A percentile compares a stretch with the other conserved stretches of the same genome.
These are phyloP conservation scores for Ramalina peruviana DNA, from an alignment of 495 filamentous ascomycete genomes.

Conservation along the genomic window DNA sequence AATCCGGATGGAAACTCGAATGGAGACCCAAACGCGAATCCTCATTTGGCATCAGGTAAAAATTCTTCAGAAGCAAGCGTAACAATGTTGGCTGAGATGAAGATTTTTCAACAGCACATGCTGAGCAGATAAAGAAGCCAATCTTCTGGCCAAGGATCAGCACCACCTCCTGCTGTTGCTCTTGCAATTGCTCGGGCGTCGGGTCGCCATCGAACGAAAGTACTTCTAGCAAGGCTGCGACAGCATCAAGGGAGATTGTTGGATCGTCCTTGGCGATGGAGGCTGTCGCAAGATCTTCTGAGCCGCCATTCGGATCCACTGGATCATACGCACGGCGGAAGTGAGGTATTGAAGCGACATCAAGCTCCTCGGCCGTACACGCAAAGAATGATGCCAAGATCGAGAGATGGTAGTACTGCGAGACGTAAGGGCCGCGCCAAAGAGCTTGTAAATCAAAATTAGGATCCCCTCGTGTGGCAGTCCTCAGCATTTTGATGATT, in stretches of 20 bases:
- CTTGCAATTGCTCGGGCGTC: conserved; percentile 21
- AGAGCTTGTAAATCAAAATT: conserved; percentile 65
- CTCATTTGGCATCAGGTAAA: conserved; percentile 35
- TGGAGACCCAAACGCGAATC: conserved; percentile 29
- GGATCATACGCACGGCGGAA: conserved; percentile 63
- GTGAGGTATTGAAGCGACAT: conserved; percentile 67
- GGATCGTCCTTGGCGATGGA: conserved; percentile 69
- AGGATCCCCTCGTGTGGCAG: conserved; percentile 46
- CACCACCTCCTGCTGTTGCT: conserved; percentile 30
- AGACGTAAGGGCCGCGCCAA: conserved; percentile 84
- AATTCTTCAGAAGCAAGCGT: not conserved
- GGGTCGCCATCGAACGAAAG: conserved; percentile 33
- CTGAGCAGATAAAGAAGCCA: conserved; percentile 66
- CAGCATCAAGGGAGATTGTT: conserved; percentile 74
- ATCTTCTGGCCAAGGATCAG: conserved; percentile 54
- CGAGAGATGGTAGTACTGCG: conserved; percentile 74
- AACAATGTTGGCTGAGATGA: conserved; percentile 44
- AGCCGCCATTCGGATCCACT: conserved; percentile 61
- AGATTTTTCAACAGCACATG: conserved; percentile 51
- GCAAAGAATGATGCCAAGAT: conserved; percentile 74
- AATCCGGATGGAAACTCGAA: conserved; percentile 55
- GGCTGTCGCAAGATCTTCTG: conserved; percentile 53
- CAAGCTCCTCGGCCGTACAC: conserved; percentile 53
- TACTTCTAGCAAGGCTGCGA: conserved; percentile 60
- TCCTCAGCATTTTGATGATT: conserved; percentile 61